Evolutionary conservation across 257 asterid species (phyloP).

Genomic region (Sherardia arvensis): DNA sequence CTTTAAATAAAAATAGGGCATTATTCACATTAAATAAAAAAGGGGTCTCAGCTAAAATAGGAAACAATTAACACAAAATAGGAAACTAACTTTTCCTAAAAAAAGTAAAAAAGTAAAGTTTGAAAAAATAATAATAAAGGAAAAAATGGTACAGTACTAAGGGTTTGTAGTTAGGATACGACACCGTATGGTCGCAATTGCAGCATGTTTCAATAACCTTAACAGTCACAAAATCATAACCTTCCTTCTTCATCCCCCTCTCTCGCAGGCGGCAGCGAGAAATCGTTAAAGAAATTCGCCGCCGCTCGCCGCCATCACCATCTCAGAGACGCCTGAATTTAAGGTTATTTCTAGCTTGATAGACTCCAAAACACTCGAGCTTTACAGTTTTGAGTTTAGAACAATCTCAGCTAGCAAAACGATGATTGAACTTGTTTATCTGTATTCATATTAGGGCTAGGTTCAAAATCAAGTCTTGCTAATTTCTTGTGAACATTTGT

Average conservation of each 20-base stretch:
- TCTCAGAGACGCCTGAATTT: not conserved
- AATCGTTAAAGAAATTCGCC: not conserved
- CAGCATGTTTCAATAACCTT: not conserved
- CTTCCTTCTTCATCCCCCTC: not conserved
- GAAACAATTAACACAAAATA: too few relatives aligned
- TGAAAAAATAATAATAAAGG: too few relatives aligned
- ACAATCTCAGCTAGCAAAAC: not conserved
- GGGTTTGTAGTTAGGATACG: not conserved
- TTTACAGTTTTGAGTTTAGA: not conserved
- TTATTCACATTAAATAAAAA: too few relatives aligned
- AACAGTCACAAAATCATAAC: constrained; percentile 5
- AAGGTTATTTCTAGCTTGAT: not conserved
- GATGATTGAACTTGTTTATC: not conserved
- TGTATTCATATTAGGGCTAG: not conserved
- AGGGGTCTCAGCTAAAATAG: too few relatives aligned
- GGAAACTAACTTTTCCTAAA: not conserved
- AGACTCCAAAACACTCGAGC: not conserved
- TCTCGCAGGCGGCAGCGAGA: constrained; percentile 8
- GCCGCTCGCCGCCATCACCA: constrained; percentile 1
- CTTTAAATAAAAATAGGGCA: too few relatives aligned
- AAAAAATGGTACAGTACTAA: not conserved
- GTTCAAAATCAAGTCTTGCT: not conserved
- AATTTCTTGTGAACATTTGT: not conserved
- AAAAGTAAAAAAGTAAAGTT: too few relatives aligned
- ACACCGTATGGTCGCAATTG: not conserved